A percentile compares a stretch with the other conserved stretches of the same genome.
Conservation (phyloP, 1,284 basidiomycete genomes). For the Microstroma glucosiphilum region DNA sequence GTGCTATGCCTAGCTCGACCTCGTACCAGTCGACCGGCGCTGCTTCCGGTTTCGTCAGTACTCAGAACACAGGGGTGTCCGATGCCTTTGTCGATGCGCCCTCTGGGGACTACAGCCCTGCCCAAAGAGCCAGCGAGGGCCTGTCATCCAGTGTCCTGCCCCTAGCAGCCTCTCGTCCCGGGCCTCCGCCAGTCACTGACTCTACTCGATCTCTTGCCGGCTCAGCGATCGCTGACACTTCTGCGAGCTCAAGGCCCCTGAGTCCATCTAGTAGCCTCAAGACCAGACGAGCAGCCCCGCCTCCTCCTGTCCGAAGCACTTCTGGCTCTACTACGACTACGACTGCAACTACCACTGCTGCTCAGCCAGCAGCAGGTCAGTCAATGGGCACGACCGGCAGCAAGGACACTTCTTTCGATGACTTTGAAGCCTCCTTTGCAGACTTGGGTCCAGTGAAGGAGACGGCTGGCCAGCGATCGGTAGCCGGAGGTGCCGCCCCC, state of each 20-base stretch:
- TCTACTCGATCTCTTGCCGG: not conserved
- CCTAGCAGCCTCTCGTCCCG: not conserved
- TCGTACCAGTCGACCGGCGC: not conserved
- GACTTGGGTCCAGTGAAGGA: conserved; percentile 32
- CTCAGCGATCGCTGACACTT: not conserved
- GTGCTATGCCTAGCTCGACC: conserved; percentile 6
- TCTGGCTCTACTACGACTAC: conserved; percentile 15
- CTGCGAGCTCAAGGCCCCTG: conserved; percentile 4
- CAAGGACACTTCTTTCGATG: conserved; percentile 27
- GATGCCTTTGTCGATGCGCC: conserved; percentile 16
- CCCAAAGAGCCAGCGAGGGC: not conserved
- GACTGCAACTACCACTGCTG: conserved; percentile 15
- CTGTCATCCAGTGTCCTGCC: not conserved
- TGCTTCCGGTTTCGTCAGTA: conserved; percentile 1
- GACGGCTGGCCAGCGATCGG: not conserved
- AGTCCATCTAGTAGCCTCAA: conserved; percentile 29
- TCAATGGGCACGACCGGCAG: not conserved
- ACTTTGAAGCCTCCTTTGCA: conserved; percentile 48
- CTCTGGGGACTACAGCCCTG: not conserved
- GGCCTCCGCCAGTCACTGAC: not conserved
- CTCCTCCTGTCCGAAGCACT: conserved; percentile 29
- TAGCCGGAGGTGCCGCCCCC: not conserved
- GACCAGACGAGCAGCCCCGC: conserved; percentile 38
- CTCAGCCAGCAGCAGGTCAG: not conserved
- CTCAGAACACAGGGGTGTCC: conserved; percentile 9